Conservation (phyloP, 495 filamentous ascomycete genomes). For the Hypomontagnella submonticulosa region DNA sequence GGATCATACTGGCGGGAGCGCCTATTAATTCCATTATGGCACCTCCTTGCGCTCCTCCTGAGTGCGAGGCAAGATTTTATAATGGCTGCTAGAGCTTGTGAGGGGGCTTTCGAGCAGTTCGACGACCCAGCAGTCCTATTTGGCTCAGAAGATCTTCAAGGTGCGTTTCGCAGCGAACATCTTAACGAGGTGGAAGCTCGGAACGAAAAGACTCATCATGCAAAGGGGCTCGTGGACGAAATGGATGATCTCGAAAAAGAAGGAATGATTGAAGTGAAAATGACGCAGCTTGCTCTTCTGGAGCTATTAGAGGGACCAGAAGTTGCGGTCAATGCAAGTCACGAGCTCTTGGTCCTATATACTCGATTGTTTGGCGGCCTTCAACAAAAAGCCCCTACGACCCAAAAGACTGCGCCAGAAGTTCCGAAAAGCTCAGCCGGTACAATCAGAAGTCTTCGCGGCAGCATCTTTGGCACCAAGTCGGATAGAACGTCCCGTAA, state of each 20-base stretch:
- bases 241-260: constrained; percentile 83
- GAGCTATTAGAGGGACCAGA: constrained; percentile 85
- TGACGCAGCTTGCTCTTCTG: constrained; percentile 87
- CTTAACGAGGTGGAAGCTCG: constrained; percentile 58
- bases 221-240: constrained; percentile 70
- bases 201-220: constrained; percentile 49
- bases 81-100: constrained; percentile 80
- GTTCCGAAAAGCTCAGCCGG: constrained; percentile 76
- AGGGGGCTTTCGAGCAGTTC: constrained; percentile 91
- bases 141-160: constrained; percentile 57
- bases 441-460: constrained; percentile 76
- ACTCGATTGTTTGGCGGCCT: constrained; percentile 75
- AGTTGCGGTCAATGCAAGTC: constrained; percentile 82
- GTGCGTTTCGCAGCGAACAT: constrained; percentile 63
- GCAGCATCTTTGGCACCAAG: constrained; percentile 75
- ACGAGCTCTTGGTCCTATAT: constrained; percentile 85
- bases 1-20: constrained; percentile 62
- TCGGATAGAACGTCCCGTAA: constrained; percentile 52
- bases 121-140: constrained; percentile 68
- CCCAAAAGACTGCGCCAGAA: constrained; percentile 51
- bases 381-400: constrained; percentile 48
- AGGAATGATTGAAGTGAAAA: constrained; percentile 86
- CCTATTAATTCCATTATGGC: constrained; percentile 78
- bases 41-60: constrained; percentile 84
- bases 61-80: constrained; percentile 87